These are phyloP conservation scores for Albophoma yamanashiensis DNA, from an alignment of 2,329 filamentous ascomycete species.

Conservation along the genomic window DNA sequence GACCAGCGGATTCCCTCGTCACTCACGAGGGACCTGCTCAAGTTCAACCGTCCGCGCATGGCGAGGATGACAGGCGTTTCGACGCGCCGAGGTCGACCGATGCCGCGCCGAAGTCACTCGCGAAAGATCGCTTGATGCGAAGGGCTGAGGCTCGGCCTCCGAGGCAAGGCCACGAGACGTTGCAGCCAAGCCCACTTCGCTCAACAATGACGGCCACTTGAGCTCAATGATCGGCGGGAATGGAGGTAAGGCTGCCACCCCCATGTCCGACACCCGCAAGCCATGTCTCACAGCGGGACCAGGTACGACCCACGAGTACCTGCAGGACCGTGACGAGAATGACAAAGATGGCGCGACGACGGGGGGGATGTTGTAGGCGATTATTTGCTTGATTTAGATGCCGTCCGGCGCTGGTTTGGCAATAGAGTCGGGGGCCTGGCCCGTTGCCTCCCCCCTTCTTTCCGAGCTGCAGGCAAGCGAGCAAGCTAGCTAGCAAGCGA, in stretches of 20 bases:
- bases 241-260: conserved; percentile 13
- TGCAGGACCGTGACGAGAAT: conserved; percentile 3
- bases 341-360: conserved; percentile 1
- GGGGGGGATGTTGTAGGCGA: background rate
- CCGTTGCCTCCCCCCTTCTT: background rate
- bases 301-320: background rate
- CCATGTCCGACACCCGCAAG: background rate
- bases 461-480: background rate
- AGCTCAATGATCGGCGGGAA: conserved; percentile 25
- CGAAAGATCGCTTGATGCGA: conserved; percentile 37
- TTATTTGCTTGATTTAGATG: background rate
- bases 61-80: conserved; percentile 28
- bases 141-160: conserved; percentile 33
- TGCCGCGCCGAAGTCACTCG: conserved; percentile 32
- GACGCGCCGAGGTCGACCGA: conserved; percentile 30
- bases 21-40: conserved; percentile 73
- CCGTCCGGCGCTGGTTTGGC: background rate
- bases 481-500: background rate
- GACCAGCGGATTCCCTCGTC: conserved; percentile 83
- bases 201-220: conserved; percentile 55
- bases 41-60: conserved; percentile 38
- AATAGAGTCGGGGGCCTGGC: background rate
- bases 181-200: conserved; percentile 57
- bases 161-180: conserved; percentile 36
- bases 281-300: conserved; percentile 2